Conservation (phyloP, 805 yeast species). For the Pichia scutulata region DNA sequence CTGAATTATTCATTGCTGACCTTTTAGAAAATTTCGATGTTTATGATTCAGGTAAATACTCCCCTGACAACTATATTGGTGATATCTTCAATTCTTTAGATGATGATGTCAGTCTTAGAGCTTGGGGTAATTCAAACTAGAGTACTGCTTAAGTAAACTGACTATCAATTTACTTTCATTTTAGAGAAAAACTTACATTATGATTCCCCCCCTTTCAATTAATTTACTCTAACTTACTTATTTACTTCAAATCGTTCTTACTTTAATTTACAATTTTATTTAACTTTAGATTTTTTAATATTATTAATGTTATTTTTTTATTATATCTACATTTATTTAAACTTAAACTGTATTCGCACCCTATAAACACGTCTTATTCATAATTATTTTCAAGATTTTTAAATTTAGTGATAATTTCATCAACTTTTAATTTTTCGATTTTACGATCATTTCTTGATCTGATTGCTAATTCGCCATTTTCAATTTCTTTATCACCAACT, state of each 20-base stretch:
- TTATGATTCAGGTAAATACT: slow-evolving; percentile 28
- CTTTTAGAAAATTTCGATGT: slow-evolving; percentile 41
- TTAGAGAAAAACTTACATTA: background rate
- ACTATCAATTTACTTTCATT: background rate
- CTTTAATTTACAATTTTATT: background rate
- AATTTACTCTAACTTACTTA: background rate
- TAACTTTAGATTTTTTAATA: background rate
- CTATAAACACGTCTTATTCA: slow-evolving; percentile 22
- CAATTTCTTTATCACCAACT: slow-evolving; percentile 80
- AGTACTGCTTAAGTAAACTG: slow-evolving; percentile 7
- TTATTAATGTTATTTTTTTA: background rate
- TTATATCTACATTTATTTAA: background rate
- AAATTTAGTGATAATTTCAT: slow-evolving; percentile 48
- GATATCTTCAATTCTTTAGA: slow-evolving; percentile 52
- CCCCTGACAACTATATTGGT: slow-evolving; percentile 50
- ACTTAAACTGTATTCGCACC: background rate
- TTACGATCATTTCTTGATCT: slow-evolving; percentile 48
- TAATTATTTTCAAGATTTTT: slow-evolving; percentile 43
- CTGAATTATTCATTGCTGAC: slow-evolving; percentile 47
- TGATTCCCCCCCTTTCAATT: background rate
- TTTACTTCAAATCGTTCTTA: background rate
- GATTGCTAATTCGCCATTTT: slow-evolving; percentile 50
- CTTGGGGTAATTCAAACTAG: slow-evolving; percentile 15
- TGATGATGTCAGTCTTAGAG: slow-evolving; percentile 22
- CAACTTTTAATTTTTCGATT: slow-evolving; percentile 36